Conservation (phyloP, 2,329 filamentous ascomycete species). For the Sporothrix inflata region DNA sequence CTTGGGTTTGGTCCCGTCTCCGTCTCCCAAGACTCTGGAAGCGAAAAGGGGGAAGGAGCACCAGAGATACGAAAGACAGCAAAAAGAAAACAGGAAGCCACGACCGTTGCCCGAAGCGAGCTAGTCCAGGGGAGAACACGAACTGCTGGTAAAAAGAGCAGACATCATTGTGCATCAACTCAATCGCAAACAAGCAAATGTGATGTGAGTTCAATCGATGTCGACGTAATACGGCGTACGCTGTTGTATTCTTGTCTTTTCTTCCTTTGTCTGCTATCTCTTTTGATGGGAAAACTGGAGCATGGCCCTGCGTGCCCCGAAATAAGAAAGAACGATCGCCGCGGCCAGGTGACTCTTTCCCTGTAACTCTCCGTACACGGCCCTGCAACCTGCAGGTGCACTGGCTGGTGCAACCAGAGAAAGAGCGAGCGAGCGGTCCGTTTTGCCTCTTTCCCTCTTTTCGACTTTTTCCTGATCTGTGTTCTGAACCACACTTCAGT, state of each 20-base stretch:
- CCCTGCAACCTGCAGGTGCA: not conserved
- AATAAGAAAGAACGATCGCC: not conserved
- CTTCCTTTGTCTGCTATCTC: too few species aligned
- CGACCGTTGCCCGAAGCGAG: not conserved
- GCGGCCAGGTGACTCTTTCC: not conserved
- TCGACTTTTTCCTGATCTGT: too few species aligned
- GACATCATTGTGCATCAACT: too few species aligned
- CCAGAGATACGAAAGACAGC: not conserved
- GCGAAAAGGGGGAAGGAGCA: not conserved
- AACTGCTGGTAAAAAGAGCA: not conserved
- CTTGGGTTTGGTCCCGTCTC: not conserved
- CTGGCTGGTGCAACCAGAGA: too few species aligned
- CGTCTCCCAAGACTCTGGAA: not conserved
- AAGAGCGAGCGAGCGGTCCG: not conserved
- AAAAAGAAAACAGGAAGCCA: slow-evolving; percentile 8
- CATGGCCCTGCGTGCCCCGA: not conserved
- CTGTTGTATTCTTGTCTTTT: too few species aligned
- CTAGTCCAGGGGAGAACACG: not conserved
- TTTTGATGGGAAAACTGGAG: too few species aligned
- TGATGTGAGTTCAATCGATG: not conserved
- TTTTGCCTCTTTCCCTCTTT: too few species aligned
- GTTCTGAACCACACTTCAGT: too few species aligned
- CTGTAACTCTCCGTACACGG: not conserved
- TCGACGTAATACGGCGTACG: not conserved
- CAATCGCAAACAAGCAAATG: not conserved